Evolutionary conservation across 75 land plant genomes (phyloP), one percentile per base, ranked within the genome.

Genomic region (Sequoia sempervirens): DNA sequence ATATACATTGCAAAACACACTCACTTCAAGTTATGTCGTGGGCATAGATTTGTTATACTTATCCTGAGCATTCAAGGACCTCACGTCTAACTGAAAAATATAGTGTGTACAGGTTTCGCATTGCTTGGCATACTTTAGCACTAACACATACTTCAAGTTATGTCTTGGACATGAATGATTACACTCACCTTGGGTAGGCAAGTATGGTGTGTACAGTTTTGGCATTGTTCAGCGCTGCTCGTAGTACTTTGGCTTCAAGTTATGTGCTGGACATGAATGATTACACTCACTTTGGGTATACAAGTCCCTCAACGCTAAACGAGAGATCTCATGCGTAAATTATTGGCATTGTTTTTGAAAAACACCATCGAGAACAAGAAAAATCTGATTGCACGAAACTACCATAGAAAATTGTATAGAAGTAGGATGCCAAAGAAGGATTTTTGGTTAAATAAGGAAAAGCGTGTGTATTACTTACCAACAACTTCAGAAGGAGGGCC

Each of bases 401-500:
- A 11, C 79, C 20, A 5, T 15, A 23, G 12, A 38, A 15, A 28
- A 28, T 34, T 75, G 41, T 34, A 5, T 11, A 38, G 15, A 10
- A 5, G 23, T 18, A 81, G 15, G 69, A 20, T 69, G 17, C 15
- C 37, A 23, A 81, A 50, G 53, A 50, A 50, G 13, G 53, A 12
- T 12, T 50, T 50, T 50, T 50, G 12, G 12, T 2, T 2, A 53
- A 13, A 1, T 15, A 15, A 54, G 18, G 58, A 54, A 18, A 15
- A 1, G 66, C 1, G 1, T 23, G n/a, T 23, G 12, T 43, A 66
- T 36, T 8, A 78, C 85, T 1, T 7, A 91, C 94, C 94, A 4
- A 91, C 87, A 72, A 93, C 94, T 87, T 93, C 94, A 3, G 87
- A 23, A 20, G 94, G 94, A 52, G 94, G 94, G 7, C 92, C 94